Base-by-base conservation (phyloP, 2,329 filamentous ascomycete genomes). In the Verticillium tricorpus region DNA sequence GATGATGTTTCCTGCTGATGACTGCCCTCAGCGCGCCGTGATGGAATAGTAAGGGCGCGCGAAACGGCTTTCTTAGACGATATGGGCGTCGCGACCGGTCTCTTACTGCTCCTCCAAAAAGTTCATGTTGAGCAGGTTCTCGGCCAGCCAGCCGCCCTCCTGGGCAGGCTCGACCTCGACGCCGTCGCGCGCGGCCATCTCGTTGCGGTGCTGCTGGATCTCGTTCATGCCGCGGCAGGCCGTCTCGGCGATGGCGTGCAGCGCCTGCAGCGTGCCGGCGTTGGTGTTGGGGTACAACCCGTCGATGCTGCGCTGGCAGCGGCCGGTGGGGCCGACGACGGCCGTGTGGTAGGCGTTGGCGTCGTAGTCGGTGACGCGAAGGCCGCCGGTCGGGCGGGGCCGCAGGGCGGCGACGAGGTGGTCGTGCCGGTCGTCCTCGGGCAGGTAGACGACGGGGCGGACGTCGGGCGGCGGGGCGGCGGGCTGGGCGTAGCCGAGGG, bases 261-360 rank as follows among this genome's bases (percentile, higher is more conserved):
- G 70, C 63, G 78, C 75, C 37, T 77, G 72, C n/a, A 80, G 73
- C 8, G 78, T 80, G 31, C 71, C 76, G 19, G 72, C 71, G 62
- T 80, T 80, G 66, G 73, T 74, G 66, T 80, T 80, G 31, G 73
- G 71, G 62, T 81, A 82, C 5, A 76, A 66, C 37, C 77, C 77
- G 64, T 81, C 78, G 61, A 81, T 76, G 60, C 76, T 76, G 60
- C 72, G 72, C 65, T 76, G 74, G 76, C 77, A 80, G 59, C 71
- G 66, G 15, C 78, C 78, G 2, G 77, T 79, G 4, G 74, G 69
- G 62, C 78, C 79, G 14, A 65, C 68, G n/a, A 76, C 71, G n/a
- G 71, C 70, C 52, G 68, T 69, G 65, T 75, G 73, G 64, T 77
- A 71, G 37, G 75, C 73, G 61, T 74, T 74, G 31, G 71, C 67